phyloP scores from a whole-genome alignment of 306 rosid genomes.

The Medicago arabica region DNA sequence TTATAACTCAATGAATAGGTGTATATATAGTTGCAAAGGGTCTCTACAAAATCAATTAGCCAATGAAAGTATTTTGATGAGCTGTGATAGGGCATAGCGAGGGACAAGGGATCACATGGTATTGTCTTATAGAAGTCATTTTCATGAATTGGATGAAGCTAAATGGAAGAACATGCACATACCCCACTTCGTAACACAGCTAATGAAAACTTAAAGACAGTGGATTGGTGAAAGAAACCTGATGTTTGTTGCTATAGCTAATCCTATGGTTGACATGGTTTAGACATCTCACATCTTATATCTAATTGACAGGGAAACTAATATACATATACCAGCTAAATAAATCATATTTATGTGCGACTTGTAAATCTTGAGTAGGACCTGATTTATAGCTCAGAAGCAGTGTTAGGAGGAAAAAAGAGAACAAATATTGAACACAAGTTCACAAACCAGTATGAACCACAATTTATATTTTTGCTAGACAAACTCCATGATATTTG shows the following conservation, averaged over 20 bases:
- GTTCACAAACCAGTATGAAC: not conserved
- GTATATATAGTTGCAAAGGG: slow-evolving; percentile 36
- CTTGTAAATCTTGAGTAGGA: not conserved
- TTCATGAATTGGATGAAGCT: slow-evolving; percentile 21
- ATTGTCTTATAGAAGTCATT: slow-evolving; percentile 30
- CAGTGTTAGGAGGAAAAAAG: not conserved
- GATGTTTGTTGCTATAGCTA: not conserved
- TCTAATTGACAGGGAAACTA: not conserved
- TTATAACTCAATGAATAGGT: slow-evolving; percentile 5
- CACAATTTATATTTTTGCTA: not conserved
- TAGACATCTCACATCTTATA: slow-evolving; percentile 31
- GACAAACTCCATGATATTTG: not conserved
- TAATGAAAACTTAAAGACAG: not conserved
- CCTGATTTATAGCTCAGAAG: not conserved
- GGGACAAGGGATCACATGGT: slow-evolving; percentile 40
- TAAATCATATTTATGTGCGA: not conserved
- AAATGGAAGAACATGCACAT: not conserved
- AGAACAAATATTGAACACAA: not conserved
- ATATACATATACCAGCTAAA: slow-evolving; percentile 16
- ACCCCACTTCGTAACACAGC: not conserved
- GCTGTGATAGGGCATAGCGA: not conserved
- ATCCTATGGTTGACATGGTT: slow-evolving; percentile 19
- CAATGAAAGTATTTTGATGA: not conserved
- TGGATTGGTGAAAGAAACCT: not conserved
- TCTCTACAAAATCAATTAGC: not conserved